Percentiles rank a stretch among this genome's conserved stretches.
These are phyloP conservation scores for Claviceps capensis DNA, from an alignment of 2,329 filamentous ascomycete species.

Conservation along the genomic window DNA sequence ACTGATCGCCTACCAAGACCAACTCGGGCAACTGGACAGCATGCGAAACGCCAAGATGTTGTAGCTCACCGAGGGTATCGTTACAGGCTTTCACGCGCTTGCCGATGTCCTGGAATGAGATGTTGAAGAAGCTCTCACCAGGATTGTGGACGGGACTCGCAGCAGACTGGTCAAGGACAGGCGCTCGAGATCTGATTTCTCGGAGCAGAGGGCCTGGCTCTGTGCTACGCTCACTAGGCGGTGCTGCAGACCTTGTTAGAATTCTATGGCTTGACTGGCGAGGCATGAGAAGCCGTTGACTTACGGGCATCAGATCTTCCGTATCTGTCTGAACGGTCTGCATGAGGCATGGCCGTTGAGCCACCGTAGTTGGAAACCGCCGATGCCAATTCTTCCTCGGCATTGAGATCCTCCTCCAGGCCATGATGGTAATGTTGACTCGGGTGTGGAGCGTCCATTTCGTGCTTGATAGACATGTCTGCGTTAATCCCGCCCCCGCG, in stretches of 20 bases:
- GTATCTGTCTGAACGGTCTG: conserved; percentile 13
- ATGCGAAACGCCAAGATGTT: conserved; percentile 59
- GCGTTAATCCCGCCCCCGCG: not conserved
- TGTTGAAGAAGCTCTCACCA: conserved; percentile 28
- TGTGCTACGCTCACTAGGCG: conserved; percentile 21
- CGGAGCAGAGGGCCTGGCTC: conserved; percentile 25
- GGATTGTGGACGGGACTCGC: conserved; percentile 11
- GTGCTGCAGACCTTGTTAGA: conserved; percentile 14
- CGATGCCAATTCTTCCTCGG: not conserved
- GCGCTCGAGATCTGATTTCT: conserved; percentile 21
- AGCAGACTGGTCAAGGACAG: conserved; percentile 3
- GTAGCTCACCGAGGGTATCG: conserved; percentile 51
- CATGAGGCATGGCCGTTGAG: conserved; percentile 6
- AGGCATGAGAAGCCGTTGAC: conserved; percentile 8
- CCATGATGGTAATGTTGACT: not conserved
- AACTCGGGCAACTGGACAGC: conserved; percentile 62
- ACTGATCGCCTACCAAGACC: conserved; percentile 75
- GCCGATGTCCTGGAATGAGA: conserved; percentile 40
- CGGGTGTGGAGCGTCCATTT: conserved; percentile 11
- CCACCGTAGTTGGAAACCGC: conserved; percentile 10
- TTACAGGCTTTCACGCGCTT: conserved; percentile 52
- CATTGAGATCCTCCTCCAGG: not conserved
- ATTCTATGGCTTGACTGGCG: not conserved
- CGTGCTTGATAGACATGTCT: conserved; percentile 11
- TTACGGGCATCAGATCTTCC: conserved; percentile 26